These are phyloP conservation scores for Urtica urens DNA, from an alignment of 306 rosid genomes.

Conservation along the genomic window DNA sequence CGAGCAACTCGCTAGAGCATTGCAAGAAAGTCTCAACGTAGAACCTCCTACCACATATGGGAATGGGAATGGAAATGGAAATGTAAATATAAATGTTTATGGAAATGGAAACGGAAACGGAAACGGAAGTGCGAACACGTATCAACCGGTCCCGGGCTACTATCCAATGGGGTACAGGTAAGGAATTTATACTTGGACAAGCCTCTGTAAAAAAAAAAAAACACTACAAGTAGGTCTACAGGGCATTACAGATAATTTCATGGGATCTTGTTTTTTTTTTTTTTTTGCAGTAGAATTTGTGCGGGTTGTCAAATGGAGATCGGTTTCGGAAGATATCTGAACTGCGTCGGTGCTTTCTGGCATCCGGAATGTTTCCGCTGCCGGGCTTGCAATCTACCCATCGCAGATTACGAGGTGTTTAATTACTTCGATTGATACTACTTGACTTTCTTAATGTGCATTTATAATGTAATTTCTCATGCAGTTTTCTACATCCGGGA, in stretches of 20 bases:
- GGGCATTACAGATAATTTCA: neutral
- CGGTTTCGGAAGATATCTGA: conserved; percentile 81
- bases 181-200: neutral
- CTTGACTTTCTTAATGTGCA: neutral
- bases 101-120: neutral
- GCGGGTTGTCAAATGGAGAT: conserved; percentile 70
- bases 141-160: conserved; percentile 36
- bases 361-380: conserved; percentile 99
- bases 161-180: conserved; percentile 69
- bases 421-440: too few species aligned
- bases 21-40: conserved; percentile 70
- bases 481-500: conserved; percentile 88
- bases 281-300: conserved; percentile 46
- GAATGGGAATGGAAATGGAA: conserved; percentile 23
- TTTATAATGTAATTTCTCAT: conserved; percentile 1
- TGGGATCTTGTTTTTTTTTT: neutral
- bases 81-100: conserved; percentile 2
- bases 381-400: conserved; percentile 81
- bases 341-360: conserved; percentile 86
- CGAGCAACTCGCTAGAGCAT: conserved; percentile 78
- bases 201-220: neutral
- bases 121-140: conserved; percentile 16
- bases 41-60: conserved; percentile 66
- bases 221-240: neutral
- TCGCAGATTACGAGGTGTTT: conserved; percentile 73